Base-by-base conservation (phyloP, 352 stramenopile genomes). In the Globisporangium echinulatum region DNA sequence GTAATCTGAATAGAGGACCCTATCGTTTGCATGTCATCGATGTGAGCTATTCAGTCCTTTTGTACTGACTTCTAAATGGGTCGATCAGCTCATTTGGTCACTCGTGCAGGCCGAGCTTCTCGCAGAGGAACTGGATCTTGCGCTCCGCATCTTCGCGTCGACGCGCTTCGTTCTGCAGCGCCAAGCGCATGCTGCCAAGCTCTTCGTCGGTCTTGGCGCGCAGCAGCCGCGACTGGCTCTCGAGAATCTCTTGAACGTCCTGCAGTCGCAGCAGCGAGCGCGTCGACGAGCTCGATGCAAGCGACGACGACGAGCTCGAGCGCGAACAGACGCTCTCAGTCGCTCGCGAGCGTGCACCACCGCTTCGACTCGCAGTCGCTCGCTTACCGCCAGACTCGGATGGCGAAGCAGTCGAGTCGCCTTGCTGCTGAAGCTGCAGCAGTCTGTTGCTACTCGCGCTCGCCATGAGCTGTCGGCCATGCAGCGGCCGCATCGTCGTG, bases 81-180 rank as follows among this genome's bases (percentile, higher is more conserved):
- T 25, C 19, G 19, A 25, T 25, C 19, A 25, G 19, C 19, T 25
- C 19, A 25, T 25, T 25, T 59, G 42, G 11, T 50, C 15, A 63
- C 17, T 70, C 72, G 0, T 68, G 40, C 38, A 81, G 56, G 0
- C 72, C 65, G 0, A 84, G 65, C 47, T 75, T 75, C 48, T 79
- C 67, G 37, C 74, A 81, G 14, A 84, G 64, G 11, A 77, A 66
- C n/a, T 70, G 54, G 25, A 81, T 65, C 54, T 70, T 77, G 25
- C 60, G 61, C 54, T 83, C 74, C 7, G 74, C 63, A 0, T 67
- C 71, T 46, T 83, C 63, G 33, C 69, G 71, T 56, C 70, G 72
- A 5, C 69, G 62, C 14, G 67, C 68, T 47, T 83, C 74, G 3
- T 70, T 63, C 15, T 62, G 25, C 1, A 83, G 56, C 13, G 63